These are phyloP conservation scores for Solanum paucissectum DNA, from an alignment of 257 asterid genomes.

Conservation along the genomic window DNA sequence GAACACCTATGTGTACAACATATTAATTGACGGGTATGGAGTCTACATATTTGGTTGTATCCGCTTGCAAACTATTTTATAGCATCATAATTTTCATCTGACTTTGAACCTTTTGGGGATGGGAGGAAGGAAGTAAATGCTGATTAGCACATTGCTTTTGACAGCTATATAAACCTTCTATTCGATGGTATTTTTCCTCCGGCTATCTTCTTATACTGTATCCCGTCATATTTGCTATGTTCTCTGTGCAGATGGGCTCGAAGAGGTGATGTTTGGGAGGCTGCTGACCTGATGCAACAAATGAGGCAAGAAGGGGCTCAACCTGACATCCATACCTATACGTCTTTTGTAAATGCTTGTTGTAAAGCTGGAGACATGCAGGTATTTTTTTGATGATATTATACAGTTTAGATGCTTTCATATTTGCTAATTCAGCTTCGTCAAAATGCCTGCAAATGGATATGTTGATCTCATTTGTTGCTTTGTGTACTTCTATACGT, in stretches of 20 bases:
- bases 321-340: slow-evolving; percentile 94
- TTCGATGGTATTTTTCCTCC: neutral
- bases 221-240: neutral
- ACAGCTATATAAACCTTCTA: neutral
- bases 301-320: slow-evolving; percentile 86
- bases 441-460: neutral
- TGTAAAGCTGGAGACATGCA: slow-evolving; percentile 97
- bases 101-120: neutral
- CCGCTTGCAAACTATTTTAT: neutral
- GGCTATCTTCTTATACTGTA: neutral
- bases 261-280: slow-evolving; percentile 99
- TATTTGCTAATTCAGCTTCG: neutral
- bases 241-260: slow-evolving; percentile 81
- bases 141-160: neutral
- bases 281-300: slow-evolving; percentile 97
- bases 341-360: slow-evolving; percentile 89
- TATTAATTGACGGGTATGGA: slow-evolving; percentile 85
- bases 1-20: slow-evolving; percentile 87
- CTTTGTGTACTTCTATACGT: neutral
- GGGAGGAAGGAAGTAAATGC: neutral
- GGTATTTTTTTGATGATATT: slow-evolving; percentile 23
- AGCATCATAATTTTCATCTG: neutral
- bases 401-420: neutral
- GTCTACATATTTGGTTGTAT: neutral
- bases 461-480: neutral